Base-by-base conservation (phyloP, 352 stramenopile genomes). In the Phytophthora nicotianae region DNA sequence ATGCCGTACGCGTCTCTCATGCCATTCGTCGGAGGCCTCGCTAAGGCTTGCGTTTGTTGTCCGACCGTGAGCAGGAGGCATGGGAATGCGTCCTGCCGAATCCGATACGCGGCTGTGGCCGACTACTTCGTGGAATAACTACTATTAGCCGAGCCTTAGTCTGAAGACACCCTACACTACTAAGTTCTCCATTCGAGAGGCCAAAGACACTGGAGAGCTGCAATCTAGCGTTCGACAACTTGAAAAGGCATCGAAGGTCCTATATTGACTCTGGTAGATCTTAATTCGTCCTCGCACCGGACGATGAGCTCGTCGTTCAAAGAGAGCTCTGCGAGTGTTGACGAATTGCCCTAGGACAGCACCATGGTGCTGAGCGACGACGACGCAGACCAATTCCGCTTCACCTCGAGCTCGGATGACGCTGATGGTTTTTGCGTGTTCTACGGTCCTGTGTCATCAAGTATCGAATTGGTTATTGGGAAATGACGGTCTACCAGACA, bases 41-140 rank as follows among this genome's bases (percentile, higher is more conserved):
- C 69, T 11, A 65, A 68, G 11, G 64, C 64, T 21, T 66, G 70
- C 10, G 35, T 65, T 17, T 68, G 67, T 24, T 82, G 73, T 42
- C 63, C 70, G 2, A 51, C 14, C 79, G 73, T 47, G 54, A 66
- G 5, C 54, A 62, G 4, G 64, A 74, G 24, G 65, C 69, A 38
- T 65, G 1, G 54, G 53, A 19, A 64, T 65, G 48, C 41, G 26
- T 1, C 65, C 58, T 21, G 32, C 48, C 2, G 65, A 65, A 5
- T 43, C 54, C 3, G 65, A 65, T 73, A 65, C 46, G 53, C 53
- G 24, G 53, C 69, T 7, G 57, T 73, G 10, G 54, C 53, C 13
- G 65, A 73, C 24, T 65, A 62, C n/a, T 65, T 60, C 41, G 35
- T 59, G 53, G 61, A 59, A 2, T 45, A 46, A 6, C 32, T 58